Conservation (phyloP, 179 eudicot species). For the Silene coronaria region DNA sequence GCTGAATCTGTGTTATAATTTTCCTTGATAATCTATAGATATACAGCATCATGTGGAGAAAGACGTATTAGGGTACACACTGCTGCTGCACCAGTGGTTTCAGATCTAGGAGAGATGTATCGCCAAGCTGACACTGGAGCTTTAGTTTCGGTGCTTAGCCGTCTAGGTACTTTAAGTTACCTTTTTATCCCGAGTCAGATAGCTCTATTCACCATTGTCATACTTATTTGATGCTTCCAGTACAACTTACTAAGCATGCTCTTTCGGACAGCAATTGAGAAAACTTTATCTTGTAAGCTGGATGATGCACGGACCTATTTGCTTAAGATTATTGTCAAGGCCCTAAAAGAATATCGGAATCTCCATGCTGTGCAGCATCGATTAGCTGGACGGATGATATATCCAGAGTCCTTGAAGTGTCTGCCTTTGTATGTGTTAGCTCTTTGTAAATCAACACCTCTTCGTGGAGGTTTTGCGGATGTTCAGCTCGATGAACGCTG, state of each 20-base stretch:
- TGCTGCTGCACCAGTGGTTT: slow-evolving; percentile 87
- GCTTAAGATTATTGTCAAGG: slow-evolving; percentile 65
- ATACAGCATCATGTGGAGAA: slow-evolving; percentile 95
- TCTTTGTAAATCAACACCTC: slow-evolving; percentile 66
- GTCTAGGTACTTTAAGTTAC: slow-evolving; percentile 54
- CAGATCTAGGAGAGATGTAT: slow-evolving; percentile 92
- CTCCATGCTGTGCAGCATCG: slow-evolving; percentile 88
- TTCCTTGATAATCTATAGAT: slow-evolving; percentile 52
- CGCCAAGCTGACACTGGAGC: slow-evolving; percentile 92
- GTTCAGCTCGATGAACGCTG: slow-evolving; percentile 88
- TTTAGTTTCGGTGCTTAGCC: slow-evolving; percentile 61
- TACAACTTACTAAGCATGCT: not conserved
- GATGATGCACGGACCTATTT: slow-evolving; percentile 73
- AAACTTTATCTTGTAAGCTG: slow-evolving; percentile 61
- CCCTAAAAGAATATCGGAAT: slow-evolving; percentile 81
- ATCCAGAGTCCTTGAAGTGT: slow-evolving; percentile 83
- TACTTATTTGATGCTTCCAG: not conserved
- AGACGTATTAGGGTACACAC: slow-evolving; percentile 98
- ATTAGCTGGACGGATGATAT: slow-evolving; percentile 83
- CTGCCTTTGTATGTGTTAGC: slow-evolving; percentile 73
- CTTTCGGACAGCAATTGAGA: slow-evolving; percentile 72
- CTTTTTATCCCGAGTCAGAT: not conserved
- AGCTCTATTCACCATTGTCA: not conserved
- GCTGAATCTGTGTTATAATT: not conserved
- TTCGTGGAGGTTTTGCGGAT: slow-evolving; percentile 87